Conservation (phyloP, 305 asterid species). For the Nicotiana rustica region DNA sequence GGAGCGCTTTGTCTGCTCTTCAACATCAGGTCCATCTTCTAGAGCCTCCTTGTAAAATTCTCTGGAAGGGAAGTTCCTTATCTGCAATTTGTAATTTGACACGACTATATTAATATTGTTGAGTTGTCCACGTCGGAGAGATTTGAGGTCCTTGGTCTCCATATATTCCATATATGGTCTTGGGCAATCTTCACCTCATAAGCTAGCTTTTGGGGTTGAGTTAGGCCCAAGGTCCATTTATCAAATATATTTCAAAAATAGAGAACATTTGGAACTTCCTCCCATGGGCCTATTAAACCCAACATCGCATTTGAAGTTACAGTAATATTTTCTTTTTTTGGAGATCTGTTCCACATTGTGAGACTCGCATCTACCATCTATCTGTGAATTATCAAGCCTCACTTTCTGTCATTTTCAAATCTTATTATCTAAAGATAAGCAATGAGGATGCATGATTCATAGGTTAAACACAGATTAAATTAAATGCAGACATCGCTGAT, state of each 20-base stretch:
- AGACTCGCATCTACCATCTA: constrained; percentile 14
- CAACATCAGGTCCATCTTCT: constrained; percentile 88
- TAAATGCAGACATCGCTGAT: neutral
- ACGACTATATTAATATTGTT: neutral
- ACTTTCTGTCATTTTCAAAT: constrained; percentile 18
- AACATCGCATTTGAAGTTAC: neutral
- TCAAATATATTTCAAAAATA: constrained; percentile 1
- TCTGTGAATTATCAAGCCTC: constrained; percentile 10
- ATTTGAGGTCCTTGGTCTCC: too few species aligned
- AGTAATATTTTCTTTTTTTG: too few species aligned
- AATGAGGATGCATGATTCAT: constrained; percentile 17
- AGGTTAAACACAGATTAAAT: neutral
- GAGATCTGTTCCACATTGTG: neutral
- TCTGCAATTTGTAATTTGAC: constrained; percentile 54
- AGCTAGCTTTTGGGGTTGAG: too few species aligned
- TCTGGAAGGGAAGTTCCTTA: constrained; percentile 95
- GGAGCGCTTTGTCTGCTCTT: constrained; percentile 68
- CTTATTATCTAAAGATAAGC: neutral
- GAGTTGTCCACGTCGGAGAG: too few species aligned
- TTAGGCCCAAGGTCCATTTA: too few species aligned
- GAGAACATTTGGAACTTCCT: neutral
- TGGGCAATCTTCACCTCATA: too few species aligned
- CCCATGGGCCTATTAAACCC: neutral
- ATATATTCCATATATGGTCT: too few species aligned
- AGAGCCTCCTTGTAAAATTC: constrained; percentile 84